Conservation (phyloP, 768 basidiomycete genomes). For the Calocera viscosa region DNA sequence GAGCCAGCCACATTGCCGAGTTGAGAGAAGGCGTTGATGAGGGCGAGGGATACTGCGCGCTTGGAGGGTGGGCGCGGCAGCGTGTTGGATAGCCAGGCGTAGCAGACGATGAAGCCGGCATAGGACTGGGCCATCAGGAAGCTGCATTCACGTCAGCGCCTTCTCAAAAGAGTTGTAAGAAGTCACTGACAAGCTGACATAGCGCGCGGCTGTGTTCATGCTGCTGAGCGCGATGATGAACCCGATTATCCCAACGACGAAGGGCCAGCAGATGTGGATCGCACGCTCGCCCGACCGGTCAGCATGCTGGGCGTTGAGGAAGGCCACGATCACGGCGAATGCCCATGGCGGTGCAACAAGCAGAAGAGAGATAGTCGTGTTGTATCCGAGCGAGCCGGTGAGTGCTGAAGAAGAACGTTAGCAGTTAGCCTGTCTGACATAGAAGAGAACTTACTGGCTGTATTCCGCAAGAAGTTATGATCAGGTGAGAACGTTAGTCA, state of each 20-base stretch:
- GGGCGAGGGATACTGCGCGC: constrained; percentile 69
- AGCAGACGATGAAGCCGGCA: constrained; percentile 55
- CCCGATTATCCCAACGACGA: constrained; percentile 50
- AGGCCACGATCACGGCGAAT: constrained; percentile 46
- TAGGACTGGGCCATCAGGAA: constrained; percentile 70
- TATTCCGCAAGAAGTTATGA: constrained; percentile 7
- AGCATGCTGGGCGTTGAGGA: constrained; percentile 47
- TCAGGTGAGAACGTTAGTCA: background rate
- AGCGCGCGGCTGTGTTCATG: constrained; percentile 49
- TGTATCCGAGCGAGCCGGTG: constrained; percentile 56
- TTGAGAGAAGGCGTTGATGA: constrained; percentile 70
- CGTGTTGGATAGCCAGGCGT: constrained; percentile 40
- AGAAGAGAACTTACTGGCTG: too few species aligned
- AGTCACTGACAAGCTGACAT: constrained; percentile 44
- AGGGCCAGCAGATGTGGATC: constrained; percentile 45
- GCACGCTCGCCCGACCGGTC: constrained; percentile 60
- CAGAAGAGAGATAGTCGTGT: constrained; percentile 50
- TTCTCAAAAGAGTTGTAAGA: constrained; percentile 17
- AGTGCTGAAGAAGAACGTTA: constrained; percentile 33
- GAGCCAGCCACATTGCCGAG: constrained; percentile 76
- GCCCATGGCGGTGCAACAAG: constrained; percentile 71
- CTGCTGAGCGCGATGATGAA: constrained; percentile 54
- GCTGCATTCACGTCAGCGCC: constrained; percentile 27
- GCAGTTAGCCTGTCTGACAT: background rate
- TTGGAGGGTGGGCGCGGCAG: constrained; percentile 76